phyloP scores from a whole-genome alignment of 352 stramenopile genomes.

The Phytophthora tentaculata region DNA sequence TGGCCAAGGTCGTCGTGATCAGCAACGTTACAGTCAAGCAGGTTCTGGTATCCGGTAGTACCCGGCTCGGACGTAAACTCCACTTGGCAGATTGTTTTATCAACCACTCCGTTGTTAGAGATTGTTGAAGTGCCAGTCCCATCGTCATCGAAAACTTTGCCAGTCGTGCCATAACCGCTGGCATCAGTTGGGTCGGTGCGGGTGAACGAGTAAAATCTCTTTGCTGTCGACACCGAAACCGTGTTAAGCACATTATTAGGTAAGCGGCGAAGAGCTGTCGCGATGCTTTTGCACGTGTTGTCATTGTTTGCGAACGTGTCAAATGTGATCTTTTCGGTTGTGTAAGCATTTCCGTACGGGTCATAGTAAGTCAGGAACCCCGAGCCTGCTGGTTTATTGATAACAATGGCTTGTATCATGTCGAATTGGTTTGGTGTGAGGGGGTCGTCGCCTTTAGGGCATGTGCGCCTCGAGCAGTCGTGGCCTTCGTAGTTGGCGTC shows the following conservation, averaged over 20 bases:
- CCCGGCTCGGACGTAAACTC: constrained; percentile 56
- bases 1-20: constrained; percentile 41
- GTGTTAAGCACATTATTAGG: constrained; percentile 79
- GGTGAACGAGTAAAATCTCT: constrained; percentile 30
- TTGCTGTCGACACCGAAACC: constrained; percentile 26
- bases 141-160: too few species aligned
- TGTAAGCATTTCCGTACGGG: constrained; percentile 75
- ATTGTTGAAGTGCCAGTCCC: too few species aligned
- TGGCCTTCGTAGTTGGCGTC: constrained; percentile 63
- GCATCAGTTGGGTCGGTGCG: constrained; percentile 22
- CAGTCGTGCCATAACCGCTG: constrained; percentile 6
- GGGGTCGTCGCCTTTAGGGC: constrained; percentile 68
- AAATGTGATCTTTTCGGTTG: constrained; percentile 51
- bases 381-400: background rate
- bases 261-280: constrained; percentile 48
- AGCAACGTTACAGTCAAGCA: constrained; percentile 55
- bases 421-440: constrained; percentile 59
- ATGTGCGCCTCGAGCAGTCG: constrained; percentile 64
- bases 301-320: background rate
- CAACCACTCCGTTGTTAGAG: too few species aligned
- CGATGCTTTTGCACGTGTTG: constrained; percentile 42
- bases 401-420: constrained; percentile 53
- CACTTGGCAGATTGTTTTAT: constrained; percentile 45
- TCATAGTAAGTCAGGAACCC: constrained; percentile 75
- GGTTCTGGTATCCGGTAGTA: constrained; percentile 61